These are phyloP conservation scores for Penicillium pulvis DNA, from an alignment of 495 filamentous ascomycete genomes.

Conservation along the genomic window DNA sequence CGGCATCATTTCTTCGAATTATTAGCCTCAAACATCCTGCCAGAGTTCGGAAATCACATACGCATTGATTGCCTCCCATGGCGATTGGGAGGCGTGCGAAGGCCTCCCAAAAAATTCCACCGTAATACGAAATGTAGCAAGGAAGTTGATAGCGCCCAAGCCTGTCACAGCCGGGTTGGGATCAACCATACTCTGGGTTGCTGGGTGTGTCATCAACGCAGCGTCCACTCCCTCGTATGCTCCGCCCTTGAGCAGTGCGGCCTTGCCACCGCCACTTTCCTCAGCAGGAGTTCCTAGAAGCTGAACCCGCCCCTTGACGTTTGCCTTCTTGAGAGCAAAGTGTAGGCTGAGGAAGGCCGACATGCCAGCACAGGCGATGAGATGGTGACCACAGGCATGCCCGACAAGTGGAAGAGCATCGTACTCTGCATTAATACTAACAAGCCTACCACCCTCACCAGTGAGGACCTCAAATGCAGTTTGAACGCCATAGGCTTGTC, in stretches of 20 bases:
- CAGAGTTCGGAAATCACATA: slow-evolving; percentile 29
- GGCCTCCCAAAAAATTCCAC: slow-evolving; percentile 15
- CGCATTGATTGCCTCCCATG: slow-evolving; percentile 60
- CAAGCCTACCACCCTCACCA: slow-evolving; percentile 38
- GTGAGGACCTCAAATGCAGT: slow-evolving; percentile 41
- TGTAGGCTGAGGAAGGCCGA: slow-evolving; percentile 52
- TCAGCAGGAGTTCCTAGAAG: slow-evolving; percentile 67
- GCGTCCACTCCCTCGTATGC: slow-evolving; percentile 60
- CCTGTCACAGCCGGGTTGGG: neutral
- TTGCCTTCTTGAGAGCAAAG: slow-evolving; percentile 30
- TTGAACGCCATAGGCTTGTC: slow-evolving; percentile 43
- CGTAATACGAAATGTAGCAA: slow-evolving; percentile 6
- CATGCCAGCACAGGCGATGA: slow-evolving; percentile 63
- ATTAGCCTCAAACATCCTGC: too few relatives aligned
- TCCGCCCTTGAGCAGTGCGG: slow-evolving; percentile 57
- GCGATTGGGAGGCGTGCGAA: slow-evolving; percentile 51
- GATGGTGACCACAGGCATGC: slow-evolving; percentile 70
- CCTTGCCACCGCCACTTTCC: slow-evolving; percentile 67
- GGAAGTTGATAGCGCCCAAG: neutral
- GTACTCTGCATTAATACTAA: slow-evolving; percentile 50
- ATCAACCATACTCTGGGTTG: neutral
- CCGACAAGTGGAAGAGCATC: slow-evolving; percentile 61
- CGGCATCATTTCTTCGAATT: slow-evolving; percentile 32
- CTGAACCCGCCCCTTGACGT: slow-evolving; percentile 52
- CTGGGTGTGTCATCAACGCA: slow-evolving; percentile 15